phyloP scores from a whole-genome alignment of 2,329 filamentous ascomycete species.

The Ceratocystis lukuohia region DNA sequence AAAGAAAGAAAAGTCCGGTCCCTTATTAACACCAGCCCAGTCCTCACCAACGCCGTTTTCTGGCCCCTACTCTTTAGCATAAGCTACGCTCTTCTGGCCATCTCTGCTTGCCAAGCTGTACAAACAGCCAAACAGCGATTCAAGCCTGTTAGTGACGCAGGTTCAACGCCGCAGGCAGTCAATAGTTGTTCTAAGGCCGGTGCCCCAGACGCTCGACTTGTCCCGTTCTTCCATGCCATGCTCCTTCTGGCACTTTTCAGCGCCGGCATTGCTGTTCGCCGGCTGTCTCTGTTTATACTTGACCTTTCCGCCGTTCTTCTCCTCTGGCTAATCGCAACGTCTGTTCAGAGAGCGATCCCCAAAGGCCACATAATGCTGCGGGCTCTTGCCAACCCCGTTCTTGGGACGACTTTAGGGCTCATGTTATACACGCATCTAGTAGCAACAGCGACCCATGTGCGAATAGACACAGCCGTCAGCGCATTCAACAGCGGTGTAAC shows the following conservation, averaged over 20 bases:
- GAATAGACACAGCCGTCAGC: neutral
- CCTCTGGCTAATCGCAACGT: neutral
- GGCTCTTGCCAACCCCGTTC: slow-evolving; percentile 1
- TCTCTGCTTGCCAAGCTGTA: slow-evolving; percentile 21
- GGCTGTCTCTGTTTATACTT: slow-evolving; percentile 19
- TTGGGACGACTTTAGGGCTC: neutral
- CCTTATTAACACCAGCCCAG: slow-evolving; percentile 21
- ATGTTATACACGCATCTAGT: neutral
- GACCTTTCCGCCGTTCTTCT: slow-evolving; percentile 36
- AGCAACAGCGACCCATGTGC: neutral
- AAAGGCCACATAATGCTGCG: neutral
- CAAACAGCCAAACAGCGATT: neutral
- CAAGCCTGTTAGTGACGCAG: no score
- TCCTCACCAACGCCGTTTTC: slow-evolving; percentile 27
- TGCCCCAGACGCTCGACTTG: neutral
- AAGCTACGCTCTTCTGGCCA: slow-evolving; percentile 25
- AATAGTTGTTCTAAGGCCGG: no score
- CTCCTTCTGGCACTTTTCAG: neutral
- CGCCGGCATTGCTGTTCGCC: slow-evolving; percentile 26
- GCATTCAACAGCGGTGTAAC: neutral
- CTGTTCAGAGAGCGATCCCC: neutral
- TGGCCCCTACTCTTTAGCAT: slow-evolving; percentile 24
- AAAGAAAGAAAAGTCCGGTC: neutral
- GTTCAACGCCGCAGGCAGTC: neutral
- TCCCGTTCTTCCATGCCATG: neutral